Conservation (phyloP, 305 asterid species). For the Petunia hybrid region DNA sequence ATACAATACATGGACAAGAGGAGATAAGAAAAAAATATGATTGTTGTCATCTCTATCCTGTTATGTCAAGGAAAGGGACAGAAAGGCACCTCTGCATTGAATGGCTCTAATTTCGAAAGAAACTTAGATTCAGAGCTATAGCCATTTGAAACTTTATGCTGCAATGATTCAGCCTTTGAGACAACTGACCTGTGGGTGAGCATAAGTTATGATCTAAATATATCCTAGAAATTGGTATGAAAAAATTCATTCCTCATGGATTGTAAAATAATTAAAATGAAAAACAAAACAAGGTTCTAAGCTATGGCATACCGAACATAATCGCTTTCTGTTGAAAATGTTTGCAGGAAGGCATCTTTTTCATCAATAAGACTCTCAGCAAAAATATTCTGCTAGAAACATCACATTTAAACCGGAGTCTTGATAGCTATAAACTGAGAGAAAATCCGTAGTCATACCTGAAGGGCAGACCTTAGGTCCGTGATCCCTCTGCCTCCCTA, state of each 20-base stretch:
- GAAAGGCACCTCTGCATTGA: conserved; percentile 64
- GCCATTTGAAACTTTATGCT: conserved; percentile 48
- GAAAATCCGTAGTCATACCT: conserved; percentile 51
- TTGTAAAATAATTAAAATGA: conserved; percentile 24
- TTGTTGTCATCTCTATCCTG: conserved; percentile 24
- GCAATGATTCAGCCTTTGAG: conserved; percentile 63
- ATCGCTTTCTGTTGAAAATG: conserved; percentile 69
- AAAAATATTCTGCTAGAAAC: conserved; percentile 71
- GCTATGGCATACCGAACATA: conserved; percentile 65
- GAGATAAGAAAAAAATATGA: not conserved
- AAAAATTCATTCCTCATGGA: not conserved
- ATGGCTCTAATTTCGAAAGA: conserved; percentile 45
- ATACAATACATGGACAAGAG: conserved; percentile 14
- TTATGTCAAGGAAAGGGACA: conserved; percentile 1
- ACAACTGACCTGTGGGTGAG: conserved; percentile 62
- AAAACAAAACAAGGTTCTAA: conserved; percentile 12
- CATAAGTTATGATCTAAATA: conserved; percentile 28
- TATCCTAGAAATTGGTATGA: conserved; percentile 23
- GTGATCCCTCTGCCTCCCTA: conserved; percentile 98
- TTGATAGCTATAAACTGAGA: not conserved
- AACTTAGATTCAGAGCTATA: conserved; percentile 43
- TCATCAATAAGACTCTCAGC: conserved; percentile 83
- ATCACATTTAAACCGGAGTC: conserved; percentile 10
- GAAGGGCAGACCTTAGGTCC: conserved; percentile 76
- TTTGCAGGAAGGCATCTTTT: conserved; percentile 81